Evolutionary conservation across 1,284 basidiomycete genomes (phyloP), one percentile per base, ranked within the genome.

Genomic region (Calocybe gambosa): DNA sequence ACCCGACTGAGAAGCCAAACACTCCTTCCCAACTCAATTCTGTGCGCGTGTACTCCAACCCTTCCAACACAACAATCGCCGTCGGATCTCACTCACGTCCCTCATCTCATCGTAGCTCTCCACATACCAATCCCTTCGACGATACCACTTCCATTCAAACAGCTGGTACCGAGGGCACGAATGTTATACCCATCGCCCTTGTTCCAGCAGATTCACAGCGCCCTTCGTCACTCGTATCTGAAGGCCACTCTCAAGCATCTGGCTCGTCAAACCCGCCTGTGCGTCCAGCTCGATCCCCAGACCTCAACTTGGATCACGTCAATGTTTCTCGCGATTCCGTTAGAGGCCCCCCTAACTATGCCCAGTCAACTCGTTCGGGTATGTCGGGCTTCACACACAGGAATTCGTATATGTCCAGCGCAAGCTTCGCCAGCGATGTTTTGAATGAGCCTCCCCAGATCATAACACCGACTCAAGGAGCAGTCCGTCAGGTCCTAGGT

Each of bases 171-270:
- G 82, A 85, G 59, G 77, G 77, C 33, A 86, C 87, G 12, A 89
- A 90, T 57, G 87, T 88, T 53, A 90, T 90, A 46, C 87, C 87
- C 49, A 90, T 89, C 53, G 85, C 85, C 3, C 71, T 89, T 43
- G 82, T 89, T 29, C 67, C 82, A n/a, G 76, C 83, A 16, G 75
- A 77, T 15, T 73, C 74, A 6, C 56, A 61, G 37, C 60, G 56
- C 35, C 49, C 59, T 20, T 55, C 58, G 19, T 55, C 64, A 6
- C 49, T 61, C 31, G 57, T 55, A 23, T 64, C 67, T 9, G 62
- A 66, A 15, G 44, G 58, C 10, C 51, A 57, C 9, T 29, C 28
- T 10, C 34, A 63, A 44, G 54, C 58, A 51, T 63, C 56, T 33
- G 54, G 63, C 31, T 56, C 60, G 5, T 70, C 71, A 10, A 64